These are phyloP conservation scores for Solanum etuberosum DNA, from an alignment of 257 asterid species.

Conservation along the genomic window DNA sequence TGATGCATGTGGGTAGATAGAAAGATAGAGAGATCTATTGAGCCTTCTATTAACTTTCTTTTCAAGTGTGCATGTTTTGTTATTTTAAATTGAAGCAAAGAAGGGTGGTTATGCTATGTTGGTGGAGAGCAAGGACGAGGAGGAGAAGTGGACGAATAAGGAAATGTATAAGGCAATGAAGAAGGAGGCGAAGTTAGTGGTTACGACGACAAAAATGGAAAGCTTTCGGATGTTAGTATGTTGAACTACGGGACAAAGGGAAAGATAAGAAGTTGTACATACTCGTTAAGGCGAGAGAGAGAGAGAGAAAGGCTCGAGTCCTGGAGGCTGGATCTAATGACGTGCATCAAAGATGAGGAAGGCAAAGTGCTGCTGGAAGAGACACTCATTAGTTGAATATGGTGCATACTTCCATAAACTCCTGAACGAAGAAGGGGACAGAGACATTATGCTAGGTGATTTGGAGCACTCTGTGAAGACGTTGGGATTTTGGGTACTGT, in stretches of 20 bases:
- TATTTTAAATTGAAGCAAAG: neutral
- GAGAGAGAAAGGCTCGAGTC: neutral
- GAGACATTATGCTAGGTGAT: neutral
- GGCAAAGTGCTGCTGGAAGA: neutral
- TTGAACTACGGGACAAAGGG: neutral
- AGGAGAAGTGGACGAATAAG: neutral
- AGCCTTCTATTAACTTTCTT: neutral
- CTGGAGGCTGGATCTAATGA: neutral
- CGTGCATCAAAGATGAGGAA: neutral
- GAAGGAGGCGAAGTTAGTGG: neutral
- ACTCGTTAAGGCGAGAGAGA: neutral
- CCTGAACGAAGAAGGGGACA: neutral
- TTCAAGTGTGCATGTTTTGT: neutral
- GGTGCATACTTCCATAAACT: neutral
- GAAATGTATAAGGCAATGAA: neutral
- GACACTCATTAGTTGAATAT: neutral
- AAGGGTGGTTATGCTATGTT: neutral
- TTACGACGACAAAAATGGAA: neutral
- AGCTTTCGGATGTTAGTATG: neutral
- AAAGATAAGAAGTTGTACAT: neutral
- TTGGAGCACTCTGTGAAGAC: neutral
- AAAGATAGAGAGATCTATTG: neutral
- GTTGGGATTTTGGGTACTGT: neutral
- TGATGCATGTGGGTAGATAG: neutral
- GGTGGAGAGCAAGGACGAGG: neutral